Evolutionary conservation across 345 rosid species (phyloP), one percentile per base, ranked within the genome.

Genomic region (Populus euphratica): DNA sequence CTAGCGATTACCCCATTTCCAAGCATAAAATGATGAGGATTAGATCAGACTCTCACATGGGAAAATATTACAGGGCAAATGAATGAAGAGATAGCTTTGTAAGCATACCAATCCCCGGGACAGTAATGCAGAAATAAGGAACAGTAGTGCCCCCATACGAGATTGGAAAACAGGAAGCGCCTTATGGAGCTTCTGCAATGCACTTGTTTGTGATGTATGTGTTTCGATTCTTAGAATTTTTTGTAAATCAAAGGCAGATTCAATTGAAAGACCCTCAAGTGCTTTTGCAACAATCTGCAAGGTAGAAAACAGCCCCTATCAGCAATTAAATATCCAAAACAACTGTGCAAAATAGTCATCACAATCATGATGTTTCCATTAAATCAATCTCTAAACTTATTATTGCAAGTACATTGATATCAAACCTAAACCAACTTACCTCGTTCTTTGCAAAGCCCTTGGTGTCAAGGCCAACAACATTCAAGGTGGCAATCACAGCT

Each of bases 21-120:
- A 47, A 59, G 16, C 61, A n/a, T 66, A 50, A 52, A 50, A 3
- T 25, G 3, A 18, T 36, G 68, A 33, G 25, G 59, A 62, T 77
- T 38, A 56, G 47, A 13, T 65, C 69, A 33, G 8, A 18, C 43
- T 23, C 7, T 69, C 44, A 20, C 43, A 17, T 9, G 49, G 74
- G 50, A 62, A 62, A 31, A 74, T 31, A 31, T 66, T 36, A 25
- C 43, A 14, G 25, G 31, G 38, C 7, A 25, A 21, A 16, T 38
- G 14, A 67, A 35, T 25, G 7, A 56, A 27, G 64, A 61, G 61
- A 1, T 1, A 39, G 49, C 67, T 68, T 72, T 36, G 31, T 50
- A 81, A 72, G 65, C 92, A 79, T 92, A 96, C 99, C 97, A 96
- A 86, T 92, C 95, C 98, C 76, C 96, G 92, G 78, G 99, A 94